phyloP scores from a whole-genome alignment of 129 eudicot genomes.

The Ambrosia artemisiifolia region DNA sequence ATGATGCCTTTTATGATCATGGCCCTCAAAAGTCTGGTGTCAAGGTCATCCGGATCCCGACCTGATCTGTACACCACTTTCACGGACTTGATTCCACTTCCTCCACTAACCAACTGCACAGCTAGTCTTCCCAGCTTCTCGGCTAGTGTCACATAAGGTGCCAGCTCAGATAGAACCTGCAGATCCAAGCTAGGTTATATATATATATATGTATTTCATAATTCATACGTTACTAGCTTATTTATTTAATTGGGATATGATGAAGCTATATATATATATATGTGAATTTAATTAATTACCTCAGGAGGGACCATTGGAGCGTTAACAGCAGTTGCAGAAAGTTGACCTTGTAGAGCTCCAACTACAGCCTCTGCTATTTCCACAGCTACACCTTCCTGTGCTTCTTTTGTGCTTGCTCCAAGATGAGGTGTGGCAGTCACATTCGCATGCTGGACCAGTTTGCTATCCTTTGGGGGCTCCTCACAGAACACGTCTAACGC shows the following conservation, averaged over 20 bases:
- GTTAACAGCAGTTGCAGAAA: slow-evolving; percentile 77
- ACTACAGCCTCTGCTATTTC: slow-evolving; percentile 80
- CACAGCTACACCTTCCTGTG: slow-evolving; percentile 84
- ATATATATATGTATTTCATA: no score
- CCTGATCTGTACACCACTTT: slow-evolving; percentile 58
- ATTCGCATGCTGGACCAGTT: slow-evolving; percentile 62
- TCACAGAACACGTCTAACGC: slow-evolving; percentile 75
- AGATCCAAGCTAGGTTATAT: no score
- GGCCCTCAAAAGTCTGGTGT: slow-evolving; percentile 75
- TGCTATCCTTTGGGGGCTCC: slow-evolving; percentile 77
- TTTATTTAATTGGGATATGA: background rate
- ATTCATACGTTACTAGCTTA: no score
- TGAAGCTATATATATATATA: background rate
- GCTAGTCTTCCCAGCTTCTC: slow-evolving; percentile 80
- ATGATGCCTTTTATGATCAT: slow-evolving; percentile 75
- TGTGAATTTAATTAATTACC: slow-evolving; percentile 39
- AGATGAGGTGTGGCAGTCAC: slow-evolving; percentile 84
- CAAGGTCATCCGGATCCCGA: slow-evolving; percentile 68
- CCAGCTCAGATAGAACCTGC: slow-evolving; percentile 71
- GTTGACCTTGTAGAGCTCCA: slow-evolving; percentile 67
- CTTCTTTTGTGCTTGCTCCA: slow-evolving; percentile 92
- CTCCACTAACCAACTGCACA: slow-evolving; percentile 74
- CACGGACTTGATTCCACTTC: slow-evolving; percentile 64
- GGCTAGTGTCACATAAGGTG: slow-evolving; percentile 69
- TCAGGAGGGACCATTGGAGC: slow-evolving; percentile 83